These are phyloP conservation scores for Discostella stelligera DNA, from an alignment of 352 stramenopile species.

Conservation along the genomic window DNA sequence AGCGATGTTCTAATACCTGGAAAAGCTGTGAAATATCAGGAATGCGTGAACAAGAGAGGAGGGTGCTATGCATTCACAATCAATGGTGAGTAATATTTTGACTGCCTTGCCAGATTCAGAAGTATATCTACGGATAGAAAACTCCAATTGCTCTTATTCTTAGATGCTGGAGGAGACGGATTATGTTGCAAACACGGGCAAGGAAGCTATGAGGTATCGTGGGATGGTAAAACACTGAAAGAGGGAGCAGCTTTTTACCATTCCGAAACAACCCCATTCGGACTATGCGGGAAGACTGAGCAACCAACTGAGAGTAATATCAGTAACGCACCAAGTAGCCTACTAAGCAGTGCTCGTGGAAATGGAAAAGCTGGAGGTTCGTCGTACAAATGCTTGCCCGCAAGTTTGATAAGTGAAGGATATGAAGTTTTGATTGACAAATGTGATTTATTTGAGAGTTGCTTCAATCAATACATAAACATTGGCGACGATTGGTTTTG, in stretches of 20 bases:
- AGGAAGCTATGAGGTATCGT: conserved; percentile 44
- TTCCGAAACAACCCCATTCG: conserved; percentile 39
- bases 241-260: conserved; percentile 42
- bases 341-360: conserved; percentile 8
- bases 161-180: conserved; percentile 64
- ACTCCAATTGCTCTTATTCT: conserved; percentile 1
- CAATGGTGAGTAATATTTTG: conserved; percentile 20
- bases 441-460: conserved; percentile 44
- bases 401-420: conserved; percentile 30
- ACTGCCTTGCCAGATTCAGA: neutral
- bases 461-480: conserved; percentile 46
- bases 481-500: conserved; percentile 57
- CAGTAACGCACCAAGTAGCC: conserved; percentile 9
- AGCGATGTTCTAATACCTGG: conserved; percentile 43
- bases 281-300: conserved; percentile 37
- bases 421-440: conserved; percentile 52
- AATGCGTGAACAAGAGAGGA: conserved; percentile 43
- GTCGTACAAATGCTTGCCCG: conserved; percentile 30
- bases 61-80: conserved; percentile 61
- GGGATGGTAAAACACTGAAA: conserved; percentile 33
- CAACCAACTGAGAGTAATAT: conserved; percentile 29
- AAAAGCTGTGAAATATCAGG: conserved; percentile 20
- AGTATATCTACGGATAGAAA: conserved; percentile 1
- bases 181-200: conserved; percentile 48
- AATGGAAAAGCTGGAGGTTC: conserved; percentile 13